phyloP scores from a whole-genome alignment of 495 filamentous ascomycete genomes.

The Parathielavia hyrcaniae region DNA sequence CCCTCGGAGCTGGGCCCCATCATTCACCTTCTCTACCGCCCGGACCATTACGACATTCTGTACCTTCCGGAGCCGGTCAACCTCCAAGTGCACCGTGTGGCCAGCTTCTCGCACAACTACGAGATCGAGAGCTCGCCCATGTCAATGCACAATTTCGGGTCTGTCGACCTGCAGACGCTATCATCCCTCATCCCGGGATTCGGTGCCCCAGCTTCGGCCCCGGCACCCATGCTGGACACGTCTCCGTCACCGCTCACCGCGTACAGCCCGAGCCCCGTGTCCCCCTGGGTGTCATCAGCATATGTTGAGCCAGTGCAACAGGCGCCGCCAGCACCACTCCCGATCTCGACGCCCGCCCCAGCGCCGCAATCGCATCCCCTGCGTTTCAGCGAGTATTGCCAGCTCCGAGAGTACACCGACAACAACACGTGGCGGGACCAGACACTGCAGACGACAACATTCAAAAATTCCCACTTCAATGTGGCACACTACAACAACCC shows the following conservation, averaged over 20 bases:
- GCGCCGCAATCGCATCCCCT: slow-evolving; percentile 35
- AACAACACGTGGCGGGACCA: slow-evolving; percentile 41
- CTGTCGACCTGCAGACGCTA: slow-evolving; percentile 39
- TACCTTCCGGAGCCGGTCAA: slow-evolving; percentile 56
- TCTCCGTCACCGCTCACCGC: slow-evolving; percentile 31
- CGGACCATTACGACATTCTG: slow-evolving; percentile 90
- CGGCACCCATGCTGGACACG: slow-evolving; percentile 24
- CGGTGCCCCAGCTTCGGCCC: slow-evolving; percentile 27
- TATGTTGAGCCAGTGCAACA: slow-evolving; percentile 29
- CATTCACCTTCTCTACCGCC: slow-evolving; percentile 51
- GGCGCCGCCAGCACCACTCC: slow-evolving; percentile 27
- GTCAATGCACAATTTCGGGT: slow-evolving; percentile 34
- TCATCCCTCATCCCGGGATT: slow-evolving; percentile 45
- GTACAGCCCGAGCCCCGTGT: slow-evolving; percentile 38
- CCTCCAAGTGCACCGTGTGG: slow-evolving; percentile 48
- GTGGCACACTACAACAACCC: slow-evolving; percentile 77
- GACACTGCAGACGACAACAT: slow-evolving; percentile 48
- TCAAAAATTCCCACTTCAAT: slow-evolving; percentile 66
- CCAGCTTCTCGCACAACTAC: slow-evolving; percentile 36
- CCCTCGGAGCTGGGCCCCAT: slow-evolving; percentile 42
- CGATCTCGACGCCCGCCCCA: slow-evolving; percentile 28
- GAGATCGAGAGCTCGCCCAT: slow-evolving; percentile 36
- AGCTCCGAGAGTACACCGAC: slow-evolving; percentile 37
- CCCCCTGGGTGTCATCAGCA: slow-evolving; percentile 38
- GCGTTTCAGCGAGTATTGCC: slow-evolving; percentile 44